Conservation (phyloP, 2,329 filamentous ascomycete genomes). For the Fusarium goolgardi region DNA sequence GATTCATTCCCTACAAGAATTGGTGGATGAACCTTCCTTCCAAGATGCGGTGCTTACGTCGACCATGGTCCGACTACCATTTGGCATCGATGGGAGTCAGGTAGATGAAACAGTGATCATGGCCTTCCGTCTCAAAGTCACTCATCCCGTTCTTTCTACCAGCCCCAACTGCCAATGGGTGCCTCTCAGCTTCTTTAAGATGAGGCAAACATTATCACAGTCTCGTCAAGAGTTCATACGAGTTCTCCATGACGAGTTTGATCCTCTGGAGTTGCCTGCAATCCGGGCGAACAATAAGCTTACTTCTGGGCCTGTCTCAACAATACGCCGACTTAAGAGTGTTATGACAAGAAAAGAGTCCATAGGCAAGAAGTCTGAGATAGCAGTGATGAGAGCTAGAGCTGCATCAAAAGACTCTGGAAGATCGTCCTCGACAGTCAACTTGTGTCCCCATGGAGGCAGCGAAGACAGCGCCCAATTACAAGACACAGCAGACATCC, state of each 20-base stretch:
- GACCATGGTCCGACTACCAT: slow-evolving; percentile 58
- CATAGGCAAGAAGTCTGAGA: not conserved
- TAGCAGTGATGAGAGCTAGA: not conserved
- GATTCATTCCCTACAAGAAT: slow-evolving; percentile 55
- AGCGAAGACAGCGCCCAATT: not conserved
- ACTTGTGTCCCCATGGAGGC: slow-evolving; percentile 2
- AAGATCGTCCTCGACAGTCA: slow-evolving; percentile 18
- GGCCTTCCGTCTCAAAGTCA: slow-evolving; percentile 69
- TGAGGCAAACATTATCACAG: slow-evolving; percentile 70
- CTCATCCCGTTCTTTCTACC: slow-evolving; percentile 65
- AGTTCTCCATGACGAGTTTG: slow-evolving; percentile 70
- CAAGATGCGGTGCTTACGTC: slow-evolving; percentile 59
- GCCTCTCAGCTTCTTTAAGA: slow-evolving; percentile 72
- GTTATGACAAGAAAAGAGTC: not conserved
- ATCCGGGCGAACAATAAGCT: slow-evolving; percentile 19
- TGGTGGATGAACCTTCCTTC: slow-evolving; percentile 58
- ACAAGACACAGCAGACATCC: not conserved
- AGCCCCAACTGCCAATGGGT: slow-evolving; percentile 67
- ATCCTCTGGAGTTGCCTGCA: slow-evolving; percentile 44
- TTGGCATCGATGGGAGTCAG: slow-evolving; percentile 31
- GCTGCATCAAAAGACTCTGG: slow-evolving; percentile 1
- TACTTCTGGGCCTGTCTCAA: slow-evolving; percentile 17
- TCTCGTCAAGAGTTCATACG: slow-evolving; percentile 70
- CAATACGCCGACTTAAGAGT: slow-evolving; percentile 1
- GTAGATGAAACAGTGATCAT: slow-evolving; percentile 58